Evolutionary conservation across 2,329 filamentous ascomycete species (phyloP), one percentile per base, ranked within the genome.

Genomic region (Xylariaceae sp.): DNA sequence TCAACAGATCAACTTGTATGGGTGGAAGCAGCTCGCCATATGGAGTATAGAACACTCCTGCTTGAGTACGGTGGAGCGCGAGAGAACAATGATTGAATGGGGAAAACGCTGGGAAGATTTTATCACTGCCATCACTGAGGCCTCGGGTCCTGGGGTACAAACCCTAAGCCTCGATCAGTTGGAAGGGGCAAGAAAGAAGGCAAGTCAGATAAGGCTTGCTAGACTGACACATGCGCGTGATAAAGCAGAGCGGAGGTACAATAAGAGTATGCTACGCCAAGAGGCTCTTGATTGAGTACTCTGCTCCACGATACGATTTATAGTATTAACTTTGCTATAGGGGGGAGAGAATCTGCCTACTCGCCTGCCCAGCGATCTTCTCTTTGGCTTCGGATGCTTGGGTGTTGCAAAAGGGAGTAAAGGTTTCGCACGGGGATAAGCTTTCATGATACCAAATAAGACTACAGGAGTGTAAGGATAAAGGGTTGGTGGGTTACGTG

Each of bases 11-110:
- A 81, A 78, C 15, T 70, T 92, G 0, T 82, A 82, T 58, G 87
- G 87, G 36, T 89, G 87, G 85, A 86, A 87, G 66, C 87, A 91
- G 69, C 77, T 87, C 18, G 76, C 76, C 13, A 71, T 80, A 59
- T 87, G 84, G 84, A 87, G 84, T 62, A 71, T 87, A 11, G 74
- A 84, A 52, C 82, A 87, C 66, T 75, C 83, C 1, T 85, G 82
- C 61, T 72, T 86, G 64, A 69, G 70, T 20, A 61, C 67, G 2
- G 59, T 72, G 0, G 76, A 85, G 58, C 72, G 73, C 50, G 57
- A 57, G 6, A 52, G 60, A 6, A 64, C 78, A 5, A 53, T 68
- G 23, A 48, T 57, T 1, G 72, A 78, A 37, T 88, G 87, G 79
- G 69, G 76, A 53, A 55, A 57, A 3, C 74, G 75, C 27, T 91